phyloP scores from a whole-genome alignment of 257 asterid species.

The Plectranthus barbatus region DNA sequence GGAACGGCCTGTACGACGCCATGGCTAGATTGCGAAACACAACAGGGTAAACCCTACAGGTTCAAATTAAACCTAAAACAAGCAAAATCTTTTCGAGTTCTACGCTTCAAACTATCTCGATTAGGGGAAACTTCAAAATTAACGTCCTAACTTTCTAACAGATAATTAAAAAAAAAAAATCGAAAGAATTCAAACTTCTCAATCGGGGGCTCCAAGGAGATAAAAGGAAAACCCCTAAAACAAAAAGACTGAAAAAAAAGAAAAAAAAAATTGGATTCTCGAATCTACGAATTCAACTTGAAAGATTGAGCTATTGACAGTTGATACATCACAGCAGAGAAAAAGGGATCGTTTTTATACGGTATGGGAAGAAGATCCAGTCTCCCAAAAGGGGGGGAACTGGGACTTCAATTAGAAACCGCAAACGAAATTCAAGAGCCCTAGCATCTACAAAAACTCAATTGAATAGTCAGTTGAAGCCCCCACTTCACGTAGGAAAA shows the following conservation, averaged over 20 bases:
- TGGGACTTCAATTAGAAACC: too few species aligned
- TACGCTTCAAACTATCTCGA: background rate
- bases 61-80: background rate
- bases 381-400: too few species aligned
- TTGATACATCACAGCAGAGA: background rate
- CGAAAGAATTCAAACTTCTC: slow-evolving; percentile 6
- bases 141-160: too few species aligned
- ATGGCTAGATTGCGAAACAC: slow-evolving; percentile 21
- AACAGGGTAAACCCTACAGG: background rate
- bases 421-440: slow-evolving; percentile 3
- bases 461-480: background rate
- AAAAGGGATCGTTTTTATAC: background rate
- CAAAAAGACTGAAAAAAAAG: background rate
- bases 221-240: background rate
- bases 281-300: background rate
- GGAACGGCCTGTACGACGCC: slow-evolving; percentile 94
- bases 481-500: background rate
- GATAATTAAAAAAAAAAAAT: background rate
- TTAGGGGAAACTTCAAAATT: background rate
- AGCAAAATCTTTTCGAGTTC: background rate
- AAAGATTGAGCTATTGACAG: background rate
- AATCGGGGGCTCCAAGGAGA: background rate
- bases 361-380: slow-evolving; percentile 9
- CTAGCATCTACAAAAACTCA: background rate
- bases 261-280: background rate